Base-by-base conservation (phyloP, 2,329 filamentous ascomycete species). In the Tolypocladium ophioglossoides region DNA sequence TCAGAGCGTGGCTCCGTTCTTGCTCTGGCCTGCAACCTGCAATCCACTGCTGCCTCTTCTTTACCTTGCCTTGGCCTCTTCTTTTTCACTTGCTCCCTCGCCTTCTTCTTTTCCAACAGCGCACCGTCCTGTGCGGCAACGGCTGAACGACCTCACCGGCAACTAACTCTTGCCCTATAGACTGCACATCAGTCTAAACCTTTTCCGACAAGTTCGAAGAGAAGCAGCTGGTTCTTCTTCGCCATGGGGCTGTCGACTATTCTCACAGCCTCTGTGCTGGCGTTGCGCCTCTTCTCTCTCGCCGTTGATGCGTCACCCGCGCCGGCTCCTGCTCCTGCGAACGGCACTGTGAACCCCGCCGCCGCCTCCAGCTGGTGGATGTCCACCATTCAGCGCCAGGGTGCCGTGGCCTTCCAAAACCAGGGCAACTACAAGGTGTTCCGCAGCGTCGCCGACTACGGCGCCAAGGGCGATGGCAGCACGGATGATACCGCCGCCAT, bases 401-500 rank as follows among this genome's bases (percentile, higher is more conserved):
- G 89, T 55, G 70, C 72, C 2, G 78, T 84, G 46, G 81, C 87
- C 34, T 95, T 85, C 65, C 59, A 58, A 27, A 53, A 30, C 57
- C 66, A 67, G 35, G 70, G 27, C 30, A 38, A 71, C 64, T 94
- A 89, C 77, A 78, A 87, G 68, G 74, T 91, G 59, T 91, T 83
- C 72, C 84, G 87, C 62, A 90, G 90, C 62, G 87, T 91, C 50
- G 83, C 80, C 70, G 85, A 89, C 63, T 91, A 81, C 63, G 87
- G 87, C 49, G 87, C 87, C 50, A 80, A 74, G 58, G 87, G 86
- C 71, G 82, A 82, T 67, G 80, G 77, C 53, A 70, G 73, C 0
- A 87, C 86, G 30, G 92, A 97, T 67, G 91, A 96, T 66, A 96
- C 91, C 0, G 84, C 72, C 1, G 89, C 91, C 54, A 96, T 97